A percentile compares a stretch with the other conserved stretches of the same genome.
Conservation (phyloP, 305 asterid species). For the Fraxinus albicans region DNA sequence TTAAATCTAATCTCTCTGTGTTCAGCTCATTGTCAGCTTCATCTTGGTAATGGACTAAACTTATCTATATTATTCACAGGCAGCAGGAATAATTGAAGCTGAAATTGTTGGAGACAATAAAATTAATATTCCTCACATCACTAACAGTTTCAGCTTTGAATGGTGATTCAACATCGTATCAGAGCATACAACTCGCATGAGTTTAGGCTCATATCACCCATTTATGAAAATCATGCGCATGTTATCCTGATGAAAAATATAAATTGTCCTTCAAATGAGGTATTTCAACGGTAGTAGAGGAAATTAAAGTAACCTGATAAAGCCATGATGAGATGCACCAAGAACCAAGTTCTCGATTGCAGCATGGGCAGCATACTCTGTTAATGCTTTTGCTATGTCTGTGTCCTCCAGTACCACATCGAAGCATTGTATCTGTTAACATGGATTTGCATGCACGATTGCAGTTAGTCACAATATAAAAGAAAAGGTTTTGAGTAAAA, state of each 20-base stretch:
- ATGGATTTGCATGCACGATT: background rate
- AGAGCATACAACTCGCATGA: background rate
- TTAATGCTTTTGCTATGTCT: slow-evolving; percentile 58
- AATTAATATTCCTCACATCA: background rate
- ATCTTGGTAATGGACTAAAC: background rate
- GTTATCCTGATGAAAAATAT: background rate
- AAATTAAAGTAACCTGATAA: slow-evolving; percentile 55
- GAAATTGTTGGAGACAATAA: background rate
- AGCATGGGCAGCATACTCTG: slow-evolving; percentile 65
- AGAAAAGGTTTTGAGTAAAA: background rate
- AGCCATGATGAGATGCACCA: slow-evolving; percentile 79
- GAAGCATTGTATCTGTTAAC: slow-evolving; percentile 54
- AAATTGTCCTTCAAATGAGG: background rate
- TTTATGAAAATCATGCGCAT: background rate
- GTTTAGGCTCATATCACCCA: background rate
- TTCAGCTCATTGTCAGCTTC: background rate
- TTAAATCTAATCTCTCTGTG: background rate
- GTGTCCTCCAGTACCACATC: slow-evolving; percentile 70
- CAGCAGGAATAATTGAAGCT: background rate
- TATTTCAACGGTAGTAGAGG: background rate
- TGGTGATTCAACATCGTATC: background rate
- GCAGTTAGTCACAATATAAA: background rate
- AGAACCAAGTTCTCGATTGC: slow-evolving; percentile 75
- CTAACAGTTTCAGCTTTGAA: background rate
- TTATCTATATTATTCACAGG: background rate